Conservation (phyloP, 2,329 filamentous ascomycete genomes). For the Hortaea sp. region DNA sequence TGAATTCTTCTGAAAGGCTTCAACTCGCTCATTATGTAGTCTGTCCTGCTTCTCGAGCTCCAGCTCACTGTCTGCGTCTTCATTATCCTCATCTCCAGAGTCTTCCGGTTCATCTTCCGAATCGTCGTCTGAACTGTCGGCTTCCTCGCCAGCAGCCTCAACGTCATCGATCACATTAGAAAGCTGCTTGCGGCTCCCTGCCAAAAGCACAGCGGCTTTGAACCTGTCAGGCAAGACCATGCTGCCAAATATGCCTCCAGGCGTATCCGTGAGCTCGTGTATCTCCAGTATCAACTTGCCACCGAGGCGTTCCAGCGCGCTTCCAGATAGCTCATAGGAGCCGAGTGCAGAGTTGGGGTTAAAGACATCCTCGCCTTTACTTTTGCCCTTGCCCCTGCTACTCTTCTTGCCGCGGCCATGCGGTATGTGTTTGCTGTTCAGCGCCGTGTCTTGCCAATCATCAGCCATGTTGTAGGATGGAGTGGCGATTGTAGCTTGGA, state of each 20-base stretch:
- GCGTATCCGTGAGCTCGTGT: conserved; percentile 5
- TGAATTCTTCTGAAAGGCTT: neutral
- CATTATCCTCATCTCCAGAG: neutral
- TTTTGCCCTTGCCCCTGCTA: neutral
- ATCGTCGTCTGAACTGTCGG: neutral
- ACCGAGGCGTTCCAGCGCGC: neutral
- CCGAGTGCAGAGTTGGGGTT: conserved; percentile 1
- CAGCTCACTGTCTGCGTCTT: neutral
- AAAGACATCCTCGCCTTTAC: neutral
- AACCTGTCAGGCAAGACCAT: conserved; percentile 1
- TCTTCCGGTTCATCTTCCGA: neutral
- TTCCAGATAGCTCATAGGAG: neutral
- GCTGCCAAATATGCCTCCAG: conserved; percentile 3
- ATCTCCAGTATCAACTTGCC: conserved; percentile 3
- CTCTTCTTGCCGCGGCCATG: neutral
- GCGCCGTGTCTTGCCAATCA: conserved; percentile 2
- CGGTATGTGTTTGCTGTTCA: neutral
- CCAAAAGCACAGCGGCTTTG: conserved; percentile 3
- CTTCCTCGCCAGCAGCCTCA: neutral
- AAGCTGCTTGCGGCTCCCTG: conserved; percentile 7
- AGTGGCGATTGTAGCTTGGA: neutral
- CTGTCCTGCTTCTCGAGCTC: neutral
- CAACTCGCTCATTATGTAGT: neutral
- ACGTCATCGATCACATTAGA: conserved; percentile 3
- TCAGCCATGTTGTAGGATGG: neutral